These are phyloP conservation scores for Oryza glumipatula DNA, from an alignment of 176 grass and related monocot species.

Conservation along the genomic window DNA sequence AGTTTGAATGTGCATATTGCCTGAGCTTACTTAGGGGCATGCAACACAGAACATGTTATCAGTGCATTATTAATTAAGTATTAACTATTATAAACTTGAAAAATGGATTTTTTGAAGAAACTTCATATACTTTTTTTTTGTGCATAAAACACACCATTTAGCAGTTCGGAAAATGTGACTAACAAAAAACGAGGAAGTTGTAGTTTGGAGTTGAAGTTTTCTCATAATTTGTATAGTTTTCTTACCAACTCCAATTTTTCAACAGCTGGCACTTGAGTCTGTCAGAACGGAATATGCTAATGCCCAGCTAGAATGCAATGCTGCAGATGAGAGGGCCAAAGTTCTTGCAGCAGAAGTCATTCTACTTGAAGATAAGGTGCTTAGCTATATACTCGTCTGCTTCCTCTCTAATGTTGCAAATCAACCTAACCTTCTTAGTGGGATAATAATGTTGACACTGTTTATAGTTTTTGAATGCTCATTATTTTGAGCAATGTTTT, in stretches of 20 bases:
- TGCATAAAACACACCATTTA: too few species aligned
- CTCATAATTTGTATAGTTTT: slow-evolving; percentile 11
- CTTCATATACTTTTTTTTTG: too few species aligned
- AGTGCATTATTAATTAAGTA: too few species aligned
- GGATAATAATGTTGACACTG: slow-evolving; percentile 8
- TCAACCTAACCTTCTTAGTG: background rate
- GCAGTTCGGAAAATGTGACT: too few species aligned
- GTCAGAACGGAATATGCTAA: slow-evolving; percentile 78
- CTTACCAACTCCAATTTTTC: slow-evolving; percentile 32
- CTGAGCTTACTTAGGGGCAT: too few species aligned
- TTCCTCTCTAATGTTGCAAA: slow-evolving; percentile 36
- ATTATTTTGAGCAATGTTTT: background rate
- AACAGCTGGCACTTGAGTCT: slow-evolving; percentile 88
- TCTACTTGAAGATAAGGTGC: slow-evolving; percentile 97
- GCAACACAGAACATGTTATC: too few species aligned
- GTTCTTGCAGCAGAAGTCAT: slow-evolving; percentile 98
- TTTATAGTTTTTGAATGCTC: background rate
- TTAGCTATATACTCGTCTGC: slow-evolving; percentile 37
- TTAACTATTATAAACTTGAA: too few species aligned
- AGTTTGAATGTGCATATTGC: too few species aligned
- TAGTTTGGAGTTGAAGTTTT: background rate
- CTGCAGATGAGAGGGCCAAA: slow-evolving; percentile 97
- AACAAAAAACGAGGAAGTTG: too few species aligned
- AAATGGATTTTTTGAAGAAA: too few species aligned
- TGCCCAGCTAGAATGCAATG: slow-evolving; percentile 92